Evolutionary conservation across 192 early-diverging fungal species (phyloP).

Genomic region (Bifiguratus adelaidae): DNA sequence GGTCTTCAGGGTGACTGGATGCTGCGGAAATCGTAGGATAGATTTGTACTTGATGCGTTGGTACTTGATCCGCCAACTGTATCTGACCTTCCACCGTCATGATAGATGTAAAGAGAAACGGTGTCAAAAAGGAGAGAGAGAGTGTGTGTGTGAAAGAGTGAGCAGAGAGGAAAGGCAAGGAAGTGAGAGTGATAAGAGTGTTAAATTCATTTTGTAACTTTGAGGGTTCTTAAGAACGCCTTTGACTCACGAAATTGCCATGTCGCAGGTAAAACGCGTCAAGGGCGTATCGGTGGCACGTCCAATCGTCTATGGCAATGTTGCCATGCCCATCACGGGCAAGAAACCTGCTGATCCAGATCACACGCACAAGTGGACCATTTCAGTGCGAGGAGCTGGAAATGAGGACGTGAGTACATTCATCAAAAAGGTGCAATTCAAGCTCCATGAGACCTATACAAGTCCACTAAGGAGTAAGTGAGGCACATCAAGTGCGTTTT

Average conservation of each 20-base stretch:
- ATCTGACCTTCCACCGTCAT: too few relatives aligned
- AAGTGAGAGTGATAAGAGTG: too few relatives aligned
- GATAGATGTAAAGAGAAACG: too few relatives aligned
- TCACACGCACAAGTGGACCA: slow-evolving; percentile 96
- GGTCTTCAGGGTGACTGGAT: slow-evolving; percentile 24
- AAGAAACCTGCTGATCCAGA: slow-evolving; percentile 57
- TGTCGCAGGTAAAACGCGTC: slow-evolving; percentile 12
- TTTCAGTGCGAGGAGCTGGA: slow-evolving; percentile 76
- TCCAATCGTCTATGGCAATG: slow-evolving; percentile 84
- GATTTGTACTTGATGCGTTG: too few relatives aligned
- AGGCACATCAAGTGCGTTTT: not conserved
- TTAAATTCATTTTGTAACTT: too few relatives aligned
- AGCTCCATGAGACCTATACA: slow-evolving; percentile 91
- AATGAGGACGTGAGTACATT: slow-evolving; percentile 80
- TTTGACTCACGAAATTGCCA: too few relatives aligned
- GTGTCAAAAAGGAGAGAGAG: too few relatives aligned
- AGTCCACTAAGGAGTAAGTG: slow-evolving; percentile 53
- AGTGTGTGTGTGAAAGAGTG: too few relatives aligned
- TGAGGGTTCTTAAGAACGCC: too few relatives aligned
- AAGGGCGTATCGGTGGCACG: slow-evolving; percentile 56
- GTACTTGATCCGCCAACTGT: too few relatives aligned
- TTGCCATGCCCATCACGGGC: slow-evolving; percentile 57
- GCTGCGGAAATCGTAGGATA: too few relatives aligned
- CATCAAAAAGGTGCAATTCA: slow-evolving; percentile 86
- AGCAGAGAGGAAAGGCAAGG: too few relatives aligned